These are phyloP conservation scores for Scenedesmus sp. DNA, from an alignment of 163 green algal genomes.

Conservation along the genomic window DNA sequence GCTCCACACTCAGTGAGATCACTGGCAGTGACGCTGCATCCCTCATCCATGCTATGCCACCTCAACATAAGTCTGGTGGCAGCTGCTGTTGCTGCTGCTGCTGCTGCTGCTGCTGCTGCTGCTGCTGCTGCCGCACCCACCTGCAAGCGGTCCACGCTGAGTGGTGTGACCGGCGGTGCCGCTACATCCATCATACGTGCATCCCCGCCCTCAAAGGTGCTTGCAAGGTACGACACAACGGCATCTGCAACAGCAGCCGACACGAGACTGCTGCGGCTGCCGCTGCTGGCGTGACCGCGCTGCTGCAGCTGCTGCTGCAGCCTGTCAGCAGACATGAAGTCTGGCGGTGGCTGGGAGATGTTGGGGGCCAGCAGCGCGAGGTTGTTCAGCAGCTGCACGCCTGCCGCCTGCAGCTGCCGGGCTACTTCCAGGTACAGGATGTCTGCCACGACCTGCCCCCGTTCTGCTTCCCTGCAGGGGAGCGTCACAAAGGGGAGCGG, in stretches of 20 bases:
- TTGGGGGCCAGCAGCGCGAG: constrained; percentile 19
- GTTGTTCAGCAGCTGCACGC: constrained; percentile 24
- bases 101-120: constrained; percentile 16
- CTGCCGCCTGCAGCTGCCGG: neutral
- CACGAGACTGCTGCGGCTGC: neutral
- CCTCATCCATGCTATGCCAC: constrained; percentile 17
- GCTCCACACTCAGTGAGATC: neutral
- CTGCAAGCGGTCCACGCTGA: constrained; percentile 9
- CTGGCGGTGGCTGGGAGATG: neutral
- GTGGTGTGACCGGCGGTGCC: neutral
- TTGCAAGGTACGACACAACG: constrained; percentile 9
- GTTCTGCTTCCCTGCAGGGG: neutral
- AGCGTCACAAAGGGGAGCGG: neutral
- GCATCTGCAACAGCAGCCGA: constrained; percentile 25
- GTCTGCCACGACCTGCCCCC: neutral
- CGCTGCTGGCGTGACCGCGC: neutral
- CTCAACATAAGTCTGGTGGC: constrained; percentile 22
- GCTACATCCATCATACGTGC: constrained; percentile 7
- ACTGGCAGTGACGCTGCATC: constrained; percentile 21
- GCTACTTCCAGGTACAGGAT: constrained; percentile 10
- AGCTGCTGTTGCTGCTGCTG: neutral
- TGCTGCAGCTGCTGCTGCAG: constrained; percentile 9
- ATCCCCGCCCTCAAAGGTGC: constrained; percentile 19
- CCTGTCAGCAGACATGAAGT: constrained; percentile 3
- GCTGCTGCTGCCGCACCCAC: too few species aligned